Percentiles rank a stretch among this genome's conserved stretches.
phyloP scores from a whole-genome alignment of 345 rosid genomes.

The Pelargonium nanum region DNA sequence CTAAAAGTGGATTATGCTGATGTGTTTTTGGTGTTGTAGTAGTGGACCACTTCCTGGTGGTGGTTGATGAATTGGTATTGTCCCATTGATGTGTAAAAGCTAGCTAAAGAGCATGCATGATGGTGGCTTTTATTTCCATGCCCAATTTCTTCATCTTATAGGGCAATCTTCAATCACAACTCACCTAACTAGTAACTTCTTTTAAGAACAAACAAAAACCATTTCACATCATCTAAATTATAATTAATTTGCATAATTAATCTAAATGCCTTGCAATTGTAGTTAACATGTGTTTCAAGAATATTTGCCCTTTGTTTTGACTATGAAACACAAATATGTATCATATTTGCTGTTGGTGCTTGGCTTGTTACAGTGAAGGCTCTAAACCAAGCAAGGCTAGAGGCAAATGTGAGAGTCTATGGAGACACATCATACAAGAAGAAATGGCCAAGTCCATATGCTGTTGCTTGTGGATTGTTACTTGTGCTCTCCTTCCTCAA shows the following conservation, averaged over 20 bases:
- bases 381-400: conserved; percentile 67
- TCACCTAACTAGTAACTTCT: too few relatives aligned
- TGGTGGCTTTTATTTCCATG: too few relatives aligned
- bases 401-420: conserved; percentile 57
- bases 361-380: conserved; percentile 58
- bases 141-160: too few relatives aligned
- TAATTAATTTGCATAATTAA: too few relatives aligned
- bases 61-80: too few relatives aligned
- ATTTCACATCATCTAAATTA: too few relatives aligned
- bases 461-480: conserved; percentile 42
- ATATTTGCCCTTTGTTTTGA: background rate
- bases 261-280: too few relatives aligned
- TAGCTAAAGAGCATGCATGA: too few relatives aligned
- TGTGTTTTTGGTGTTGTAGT: background rate
- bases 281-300: too few relatives aligned
- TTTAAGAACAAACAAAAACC: too few relatives aligned
- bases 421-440: conserved; percentile 39
- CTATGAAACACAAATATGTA: background rate
- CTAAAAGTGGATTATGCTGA: background rate
- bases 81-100: too few relatives aligned
- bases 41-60: background rate
- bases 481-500: conserved; percentile 43
- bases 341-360: background rate
- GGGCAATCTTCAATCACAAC: too few relatives aligned
- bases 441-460: conserved; percentile 76